phyloP scores from a whole-genome alignment of 768 basidiomycete genomes.

The Boletus rubroflammeus region DNA sequence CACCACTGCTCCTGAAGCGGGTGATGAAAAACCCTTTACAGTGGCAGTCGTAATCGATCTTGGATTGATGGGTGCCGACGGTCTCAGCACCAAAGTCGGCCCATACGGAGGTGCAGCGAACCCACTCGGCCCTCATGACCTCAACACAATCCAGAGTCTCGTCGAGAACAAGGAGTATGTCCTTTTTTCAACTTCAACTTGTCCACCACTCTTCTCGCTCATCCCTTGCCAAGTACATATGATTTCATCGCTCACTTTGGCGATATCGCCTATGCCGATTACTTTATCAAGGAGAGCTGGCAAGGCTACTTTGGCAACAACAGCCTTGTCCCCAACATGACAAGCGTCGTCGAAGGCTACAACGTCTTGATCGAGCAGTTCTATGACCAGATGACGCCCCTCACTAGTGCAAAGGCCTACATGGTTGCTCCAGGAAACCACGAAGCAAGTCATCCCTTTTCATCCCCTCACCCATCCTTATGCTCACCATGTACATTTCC shows the following conservation, averaged over 20 bases:
- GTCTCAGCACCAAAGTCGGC: slow-evolving; percentile 29
- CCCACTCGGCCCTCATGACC: slow-evolving; percentile 24
- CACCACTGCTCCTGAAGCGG: slow-evolving; percentile 19
- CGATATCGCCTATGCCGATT: slow-evolving; percentile 27
- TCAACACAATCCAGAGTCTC: slow-evolving; percentile 30
- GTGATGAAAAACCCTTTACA: slow-evolving; percentile 19
- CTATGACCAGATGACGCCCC: slow-evolving; percentile 26
- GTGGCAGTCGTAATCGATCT: slow-evolving; percentile 27
- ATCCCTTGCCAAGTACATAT: slow-evolving; percentile 16
- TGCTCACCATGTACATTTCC: background rate
- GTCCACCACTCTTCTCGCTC: background rate
- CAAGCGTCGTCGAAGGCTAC: slow-evolving; percentile 24
- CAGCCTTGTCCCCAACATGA: slow-evolving; percentile 24
- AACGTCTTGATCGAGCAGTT: slow-evolving; percentile 25
- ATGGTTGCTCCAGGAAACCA: slow-evolving; percentile 29
- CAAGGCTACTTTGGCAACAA: slow-evolving; percentile 29
- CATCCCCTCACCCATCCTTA: background rate
- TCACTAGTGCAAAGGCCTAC: slow-evolving; percentile 24
- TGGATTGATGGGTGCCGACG: slow-evolving; percentile 27
- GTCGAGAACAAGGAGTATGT: slow-evolving; percentile 27
- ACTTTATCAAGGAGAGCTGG: slow-evolving; percentile 31
- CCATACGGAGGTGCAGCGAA: slow-evolving; percentile 20
- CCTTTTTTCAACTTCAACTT: background rate
- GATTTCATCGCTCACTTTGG: slow-evolving; percentile 27
- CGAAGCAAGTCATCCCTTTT: slow-evolving; percentile 10